Evolutionary conservation across 116 monocot species (phyloP).

Genomic region (Thalassia testudinum): DNA sequence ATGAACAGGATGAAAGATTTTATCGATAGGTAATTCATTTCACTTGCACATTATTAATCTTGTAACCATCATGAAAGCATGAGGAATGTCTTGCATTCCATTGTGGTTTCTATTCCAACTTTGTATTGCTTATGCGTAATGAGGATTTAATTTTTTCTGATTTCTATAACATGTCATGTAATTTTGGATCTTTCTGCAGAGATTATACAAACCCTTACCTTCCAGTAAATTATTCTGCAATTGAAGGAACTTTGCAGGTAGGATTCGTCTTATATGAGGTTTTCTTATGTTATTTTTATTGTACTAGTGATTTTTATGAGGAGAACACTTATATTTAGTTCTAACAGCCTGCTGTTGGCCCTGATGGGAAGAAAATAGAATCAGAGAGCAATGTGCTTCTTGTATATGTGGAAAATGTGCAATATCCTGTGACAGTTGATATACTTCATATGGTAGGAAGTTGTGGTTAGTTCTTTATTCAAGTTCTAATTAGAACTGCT

Average conservation of each 20-base stretch:
- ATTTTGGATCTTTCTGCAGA: conserved; percentile 17
- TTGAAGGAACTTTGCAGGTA: conserved; percentile 59
- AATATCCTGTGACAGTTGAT: conserved; percentile 92
- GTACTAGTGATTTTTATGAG: no score
- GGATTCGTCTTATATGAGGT: no score
- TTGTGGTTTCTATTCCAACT: no score
- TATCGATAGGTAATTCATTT: no score
- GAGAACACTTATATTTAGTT: neutral
- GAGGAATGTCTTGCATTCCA: no score
- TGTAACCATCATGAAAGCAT: no score
- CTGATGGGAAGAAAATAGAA: conserved; percentile 79
- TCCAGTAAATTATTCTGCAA: conserved; percentile 59
- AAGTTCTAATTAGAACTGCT: neutral
- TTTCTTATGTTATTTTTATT: neutral
- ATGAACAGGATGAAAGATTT: no score
- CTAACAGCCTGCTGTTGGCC: conserved; percentile 31
- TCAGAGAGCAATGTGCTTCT: conserved; percentile 96
- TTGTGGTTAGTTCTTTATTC: neutral
- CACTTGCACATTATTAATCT: no score
- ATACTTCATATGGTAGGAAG: conserved; percentile 65
- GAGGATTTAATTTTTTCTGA: no score
- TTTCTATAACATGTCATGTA: no score
- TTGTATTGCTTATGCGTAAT: no score
- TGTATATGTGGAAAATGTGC: conserved; percentile 81
- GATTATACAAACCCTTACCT: conserved; percentile 81